Percentiles rank a stretch among this genome's conserved stretches.
Conservation (phyloP, 2,329 filamentous ascomycete genomes). For the Pezicula rhizophila region DNA sequence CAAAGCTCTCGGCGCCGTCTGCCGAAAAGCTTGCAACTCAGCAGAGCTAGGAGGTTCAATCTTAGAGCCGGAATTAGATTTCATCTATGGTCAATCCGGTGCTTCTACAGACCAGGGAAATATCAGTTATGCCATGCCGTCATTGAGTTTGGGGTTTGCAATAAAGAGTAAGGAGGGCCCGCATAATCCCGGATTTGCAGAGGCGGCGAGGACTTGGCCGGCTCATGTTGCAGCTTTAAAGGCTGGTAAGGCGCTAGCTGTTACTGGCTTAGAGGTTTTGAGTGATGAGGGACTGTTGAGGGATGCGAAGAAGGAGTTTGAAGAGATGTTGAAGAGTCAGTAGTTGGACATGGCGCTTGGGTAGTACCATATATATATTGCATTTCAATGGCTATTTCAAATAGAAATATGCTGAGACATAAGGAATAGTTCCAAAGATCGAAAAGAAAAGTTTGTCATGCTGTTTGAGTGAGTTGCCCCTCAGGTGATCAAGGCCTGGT, state of each 20-base stretch:
- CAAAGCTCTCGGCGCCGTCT: conserved; percentile 38
- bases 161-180: conserved; percentile 41
- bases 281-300: conserved; percentile 34
- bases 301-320: conserved; percentile 36
- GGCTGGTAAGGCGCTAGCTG: conserved; percentile 42
- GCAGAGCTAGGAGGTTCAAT: conserved; percentile 29
- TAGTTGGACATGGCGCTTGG: too few relatives aligned
- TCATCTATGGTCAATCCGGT: conserved; percentile 35
- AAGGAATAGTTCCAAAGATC: too few relatives aligned
- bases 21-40: conserved; percentile 38
- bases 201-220: conserved; percentile 40
- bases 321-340: conserved; percentile 10
- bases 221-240: conserved; percentile 40
- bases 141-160: conserved; percentile 44
- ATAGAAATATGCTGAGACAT: too few relatives aligned
- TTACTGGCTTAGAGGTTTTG: conserved; percentile 42
- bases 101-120: conserved; percentile 57
- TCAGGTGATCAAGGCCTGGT: too few relatives aligned
- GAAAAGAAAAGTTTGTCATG: too few relatives aligned
- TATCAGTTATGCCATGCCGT: conserved; percentile 51
- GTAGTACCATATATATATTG: too few relatives aligned
- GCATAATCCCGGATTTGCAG: conserved; percentile 46
- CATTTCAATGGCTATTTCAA: too few relatives aligned
- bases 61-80: conserved; percentile 33
- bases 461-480: too few relatives aligned